Evolutionary conservation across 305 asterid genomes (phyloP).

Genomic region (Solanum hybrid): DNA sequence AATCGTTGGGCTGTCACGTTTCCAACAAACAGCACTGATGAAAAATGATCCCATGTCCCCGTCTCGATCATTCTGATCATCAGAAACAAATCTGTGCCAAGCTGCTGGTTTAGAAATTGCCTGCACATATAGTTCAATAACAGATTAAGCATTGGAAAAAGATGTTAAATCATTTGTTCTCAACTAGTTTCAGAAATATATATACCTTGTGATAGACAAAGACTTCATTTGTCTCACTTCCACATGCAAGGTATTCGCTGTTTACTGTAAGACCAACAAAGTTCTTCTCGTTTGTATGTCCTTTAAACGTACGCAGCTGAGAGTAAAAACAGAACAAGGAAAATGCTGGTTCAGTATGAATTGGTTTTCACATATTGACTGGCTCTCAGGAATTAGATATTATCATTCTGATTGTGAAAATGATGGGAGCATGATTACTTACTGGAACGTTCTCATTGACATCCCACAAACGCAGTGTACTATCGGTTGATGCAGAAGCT

Average conservation of each 20-base stretch:
- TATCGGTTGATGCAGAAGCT: slow-evolving; percentile 92
- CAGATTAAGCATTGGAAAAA: background rate
- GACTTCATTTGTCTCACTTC: slow-evolving; percentile 84
- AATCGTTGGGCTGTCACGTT: slow-evolving; percentile 71
- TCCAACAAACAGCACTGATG: slow-evolving; percentile 93
- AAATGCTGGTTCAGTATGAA: background rate
- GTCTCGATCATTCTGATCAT: slow-evolving; percentile 39
- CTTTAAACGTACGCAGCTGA: slow-evolving; percentile 69
- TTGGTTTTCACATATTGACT: background rate
- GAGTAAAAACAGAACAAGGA: background rate
- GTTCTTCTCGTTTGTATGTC: slow-evolving; percentile 77
- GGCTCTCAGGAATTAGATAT: background rate
- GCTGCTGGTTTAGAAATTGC: slow-evolving; percentile 78
- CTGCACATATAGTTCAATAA: slow-evolving; percentile 19
- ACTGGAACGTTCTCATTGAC: slow-evolving; percentile 62
- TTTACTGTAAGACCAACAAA: slow-evolving; percentile 69
- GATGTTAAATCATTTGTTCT: background rate
- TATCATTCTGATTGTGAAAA: background rate
- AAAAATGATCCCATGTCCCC: slow-evolving; percentile 57
- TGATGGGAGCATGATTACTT: slow-evolving; percentile 12
- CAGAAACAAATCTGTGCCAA: slow-evolving; percentile 51
- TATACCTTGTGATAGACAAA: slow-evolving; percentile 83
- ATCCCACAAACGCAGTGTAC: slow-evolving; percentile 84
- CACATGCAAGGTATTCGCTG: slow-evolving; percentile 72
- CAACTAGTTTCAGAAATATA: background rate